These are phyloP conservation scores for Whalleya microplaca DNA, from an alignment of 2,329 filamentous ascomycete species.

Conservation along the genomic window DNA sequence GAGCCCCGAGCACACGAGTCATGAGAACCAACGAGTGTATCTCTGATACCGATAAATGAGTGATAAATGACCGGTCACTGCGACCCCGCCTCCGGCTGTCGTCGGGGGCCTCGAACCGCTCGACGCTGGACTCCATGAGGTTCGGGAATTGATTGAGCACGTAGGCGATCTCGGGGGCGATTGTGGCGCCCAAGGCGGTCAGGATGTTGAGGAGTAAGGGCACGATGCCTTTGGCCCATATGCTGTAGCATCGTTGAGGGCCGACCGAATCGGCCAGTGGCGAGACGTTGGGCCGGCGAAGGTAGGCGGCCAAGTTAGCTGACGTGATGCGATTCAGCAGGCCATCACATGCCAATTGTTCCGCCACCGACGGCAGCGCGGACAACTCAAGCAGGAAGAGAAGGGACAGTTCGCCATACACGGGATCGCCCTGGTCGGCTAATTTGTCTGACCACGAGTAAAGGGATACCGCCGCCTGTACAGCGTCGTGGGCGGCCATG, in stretches of 20 bases:
- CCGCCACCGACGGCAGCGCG: conserved; percentile 77
- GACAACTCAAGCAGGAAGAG: conserved; percentile 89
- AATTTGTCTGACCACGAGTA: conserved; percentile 94
- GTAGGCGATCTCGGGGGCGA: conserved; percentile 81
- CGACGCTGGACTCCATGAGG: conserved; percentile 73
- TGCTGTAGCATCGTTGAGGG: conserved; percentile 75
- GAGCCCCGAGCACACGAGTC: conserved; percentile 69
- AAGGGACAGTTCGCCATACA: conserved; percentile 92
- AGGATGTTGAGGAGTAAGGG: conserved; percentile 89
- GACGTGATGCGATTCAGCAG: conserved; percentile 78
- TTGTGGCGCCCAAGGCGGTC: conserved; percentile 75
- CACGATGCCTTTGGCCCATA: conserved; percentile 88
- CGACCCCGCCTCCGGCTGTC: conserved; percentile 56
- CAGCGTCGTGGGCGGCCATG: conserved; percentile 70
- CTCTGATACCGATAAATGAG: conserved; percentile 74
- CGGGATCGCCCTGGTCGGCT: conserved; percentile 75
- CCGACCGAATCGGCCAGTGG: conserved; percentile 76
- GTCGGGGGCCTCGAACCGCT: conserved; percentile 68
- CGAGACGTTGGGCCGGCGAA: conserved; percentile 71
- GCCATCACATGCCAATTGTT: conserved; percentile 87
- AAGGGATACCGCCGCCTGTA: conserved; percentile 81
- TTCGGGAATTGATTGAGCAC: conserved; percentile 90
- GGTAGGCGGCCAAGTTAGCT: conserved; percentile 77
- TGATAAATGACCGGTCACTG: conserved; percentile 60
- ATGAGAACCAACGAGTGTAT: conserved; percentile 79